These are phyloP conservation scores for Metschnikowia baotianmanensis DNA, from an alignment of 805 yeast genomes.

Conservation along the genomic window DNA sequence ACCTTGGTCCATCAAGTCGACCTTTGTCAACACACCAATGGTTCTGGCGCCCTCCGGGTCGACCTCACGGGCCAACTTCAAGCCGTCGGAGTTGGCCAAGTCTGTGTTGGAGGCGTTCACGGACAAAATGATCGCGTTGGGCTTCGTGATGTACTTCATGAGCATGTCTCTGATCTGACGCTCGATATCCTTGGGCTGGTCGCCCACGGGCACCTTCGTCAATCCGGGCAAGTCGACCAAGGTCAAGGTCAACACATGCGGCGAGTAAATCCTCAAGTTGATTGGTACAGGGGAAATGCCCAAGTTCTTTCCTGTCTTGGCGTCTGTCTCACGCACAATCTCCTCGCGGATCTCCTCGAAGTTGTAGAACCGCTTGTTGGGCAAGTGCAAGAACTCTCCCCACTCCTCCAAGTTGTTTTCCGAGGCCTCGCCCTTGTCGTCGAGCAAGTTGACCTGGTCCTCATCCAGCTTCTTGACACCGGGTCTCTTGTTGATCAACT, in stretches of 20 bases:
- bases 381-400: slow-evolving; percentile 96
- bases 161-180: slow-evolving; percentile 90
- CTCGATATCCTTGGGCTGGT: slow-evolving; percentile 97
- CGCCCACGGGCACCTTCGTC: slow-evolving; percentile 98
- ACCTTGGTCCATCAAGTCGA: slow-evolving; percentile 97
- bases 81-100: slow-evolving; percentile 94
- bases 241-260: slow-evolving; percentile 90
- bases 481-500: slow-evolving; percentile 69
- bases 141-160: slow-evolving; percentile 89
- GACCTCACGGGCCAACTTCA: slow-evolving; percentile 94
- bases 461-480: slow-evolving; percentile 20
- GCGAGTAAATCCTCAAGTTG: slow-evolving; percentile 88
- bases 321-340: slow-evolving; percentile 88
- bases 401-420: slow-evolving; percentile 84
- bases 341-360: slow-evolving; percentile 88
- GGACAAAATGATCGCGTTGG: slow-evolving; percentile 90
- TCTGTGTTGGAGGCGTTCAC: slow-evolving; percentile 89
- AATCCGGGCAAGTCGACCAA: slow-evolving; percentile 96
- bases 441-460: slow-evolving; percentile 42
- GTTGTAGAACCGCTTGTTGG: slow-evolving; percentile 81
- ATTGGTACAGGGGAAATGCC: slow-evolving; percentile 94
- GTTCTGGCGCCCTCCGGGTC: slow-evolving; percentile 97
- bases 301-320: slow-evolving; percentile 72
- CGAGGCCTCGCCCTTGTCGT: slow-evolving; percentile 47
- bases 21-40: slow-evolving; percentile 93